Evolutionary conservation across 2,329 filamentous ascomycete species (phyloP), one percentile per base, ranked within the genome.

Genomic region (Setomelanomma holmii): DNA sequence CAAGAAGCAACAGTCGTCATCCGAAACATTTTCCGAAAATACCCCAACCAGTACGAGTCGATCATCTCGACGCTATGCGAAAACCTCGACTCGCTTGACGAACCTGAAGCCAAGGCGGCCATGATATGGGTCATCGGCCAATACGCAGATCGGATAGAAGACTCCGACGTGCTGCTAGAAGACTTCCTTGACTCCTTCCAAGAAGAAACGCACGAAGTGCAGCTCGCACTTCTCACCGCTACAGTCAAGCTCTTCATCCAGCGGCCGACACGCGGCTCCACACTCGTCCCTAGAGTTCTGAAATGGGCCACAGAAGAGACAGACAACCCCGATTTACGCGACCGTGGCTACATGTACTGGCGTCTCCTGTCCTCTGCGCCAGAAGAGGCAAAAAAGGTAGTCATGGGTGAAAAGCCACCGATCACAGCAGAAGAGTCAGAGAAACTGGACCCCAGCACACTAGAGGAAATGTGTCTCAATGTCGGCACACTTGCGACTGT

Each of bases 121-220:
- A 96, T 99, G 87, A 95, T 99, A 39, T 99, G 95, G 95, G 95
- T 99, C 30, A 99, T 99, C 71, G 95, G 95, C 2, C 91, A 99
- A 74, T 99, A 99, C 68, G 95, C 95, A 8, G 92, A 96, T 71
- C 89, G 95, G 39, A 99, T 99, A 64, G 95, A 99, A 73, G 98
- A 99, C 74, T 95, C 91, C 14, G 95, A 98, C 65, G 90, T 89
- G 0, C 82, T 99, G 2, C 83, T 99, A 7, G 93, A 99, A 66
- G 95, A 99, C 74, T 99, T 98, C 73, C 75, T 99, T 7, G 93
- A 93, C 71, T 90, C 91, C 0, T 99, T 98, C 78, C 85, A 90
- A 22, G 95, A 99, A 65, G 95, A 99, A 76, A 89, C 93, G 0
- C 89, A 97, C 14, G 95, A 99, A 73, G 95, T 99, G 3, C 95